Evolutionary conservation across 108 stramenopile genomes (phyloP).

Genomic region (Schizochytrium sp.): DNA sequence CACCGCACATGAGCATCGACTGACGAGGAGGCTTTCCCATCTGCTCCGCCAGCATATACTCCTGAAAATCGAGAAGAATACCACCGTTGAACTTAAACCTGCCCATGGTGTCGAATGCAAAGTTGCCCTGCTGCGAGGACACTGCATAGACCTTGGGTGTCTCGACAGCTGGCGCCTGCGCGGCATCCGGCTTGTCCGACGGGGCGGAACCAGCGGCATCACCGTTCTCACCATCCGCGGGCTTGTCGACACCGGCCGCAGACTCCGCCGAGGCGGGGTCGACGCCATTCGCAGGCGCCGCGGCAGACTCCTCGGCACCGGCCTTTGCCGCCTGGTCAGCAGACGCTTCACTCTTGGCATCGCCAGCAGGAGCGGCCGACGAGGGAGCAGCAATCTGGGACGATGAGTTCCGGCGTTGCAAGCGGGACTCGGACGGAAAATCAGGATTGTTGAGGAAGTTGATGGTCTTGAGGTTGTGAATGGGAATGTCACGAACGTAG

Average conservation of each 20-base stretch:
- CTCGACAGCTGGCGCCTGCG: not conserved
- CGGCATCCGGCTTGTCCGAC: not conserved
- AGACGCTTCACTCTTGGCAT: not conserved
- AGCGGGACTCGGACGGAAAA: not conserved
- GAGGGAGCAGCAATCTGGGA: not conserved
- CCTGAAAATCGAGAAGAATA: not conserved
- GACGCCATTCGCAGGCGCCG: not conserved
- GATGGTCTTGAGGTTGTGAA: not conserved
- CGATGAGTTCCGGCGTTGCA: not conserved
- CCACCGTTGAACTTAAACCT: not conserved
- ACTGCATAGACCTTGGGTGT: not conserved
- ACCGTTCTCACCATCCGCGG: no score
- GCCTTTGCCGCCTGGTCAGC: not conserved
- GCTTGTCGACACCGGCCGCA: not conserved
- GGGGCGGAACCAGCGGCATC: no score
- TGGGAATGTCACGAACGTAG: slow-evolving; percentile 1
- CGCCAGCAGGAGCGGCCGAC: not conserved
- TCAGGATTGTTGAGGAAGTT: not conserved
- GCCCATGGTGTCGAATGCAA: not conserved
- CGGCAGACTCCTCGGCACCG: not conserved
- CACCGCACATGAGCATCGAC: not conserved
- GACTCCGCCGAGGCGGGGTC: not conserved
- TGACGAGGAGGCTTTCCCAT: not conserved
- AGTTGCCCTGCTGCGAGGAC: not conserved
- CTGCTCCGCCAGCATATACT: not conserved